Percentiles rank a stretch among this genome's conserved stretches.
Conservation (phyloP, 257 asterid genomes). For the Buddleja alternifolia region DNA sequence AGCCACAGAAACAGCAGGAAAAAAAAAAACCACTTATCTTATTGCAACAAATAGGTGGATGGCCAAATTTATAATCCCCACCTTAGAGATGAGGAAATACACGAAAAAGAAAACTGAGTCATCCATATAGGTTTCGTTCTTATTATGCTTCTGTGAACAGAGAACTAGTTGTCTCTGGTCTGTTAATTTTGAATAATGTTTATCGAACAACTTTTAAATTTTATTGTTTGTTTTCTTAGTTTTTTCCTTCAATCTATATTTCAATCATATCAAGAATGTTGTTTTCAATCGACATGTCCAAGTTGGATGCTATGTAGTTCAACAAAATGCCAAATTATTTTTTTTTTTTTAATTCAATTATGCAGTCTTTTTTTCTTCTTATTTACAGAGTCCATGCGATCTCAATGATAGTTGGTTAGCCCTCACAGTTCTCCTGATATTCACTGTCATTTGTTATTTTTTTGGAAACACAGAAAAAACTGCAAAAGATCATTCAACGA, state of each 20-base stretch:
- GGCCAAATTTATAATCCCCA: no score
- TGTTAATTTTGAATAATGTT: not conserved
- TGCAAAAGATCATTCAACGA: not conserved
- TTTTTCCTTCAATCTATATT: not conserved
- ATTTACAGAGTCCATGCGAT: not conserved
- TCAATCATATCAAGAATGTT: not conserved
- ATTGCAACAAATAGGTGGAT: no score
- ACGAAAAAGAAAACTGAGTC: no score
- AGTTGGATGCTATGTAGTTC: not conserved
- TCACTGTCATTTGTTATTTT: slow-evolving; percentile 27
- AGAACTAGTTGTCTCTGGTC: not conserved
- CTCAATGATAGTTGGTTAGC: not conserved
- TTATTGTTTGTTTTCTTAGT: not conserved
- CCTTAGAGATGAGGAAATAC: no score
- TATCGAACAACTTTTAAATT: not conserved
- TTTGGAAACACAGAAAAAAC: slow-evolving; percentile 9
- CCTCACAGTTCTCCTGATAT: slow-evolving; percentile 20
- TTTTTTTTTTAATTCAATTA: not conserved
- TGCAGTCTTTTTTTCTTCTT: not conserved
- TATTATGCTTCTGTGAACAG: not conserved
- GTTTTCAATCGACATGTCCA: not conserved
- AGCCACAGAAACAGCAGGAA: not conserved
- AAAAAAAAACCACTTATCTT: not conserved
- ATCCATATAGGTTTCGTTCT: not conserved
- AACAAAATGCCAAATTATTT: not conserved